Evolutionary conservation across 257 asterid species (phyloP).

Genomic region (Capsicum chinense): DNA sequence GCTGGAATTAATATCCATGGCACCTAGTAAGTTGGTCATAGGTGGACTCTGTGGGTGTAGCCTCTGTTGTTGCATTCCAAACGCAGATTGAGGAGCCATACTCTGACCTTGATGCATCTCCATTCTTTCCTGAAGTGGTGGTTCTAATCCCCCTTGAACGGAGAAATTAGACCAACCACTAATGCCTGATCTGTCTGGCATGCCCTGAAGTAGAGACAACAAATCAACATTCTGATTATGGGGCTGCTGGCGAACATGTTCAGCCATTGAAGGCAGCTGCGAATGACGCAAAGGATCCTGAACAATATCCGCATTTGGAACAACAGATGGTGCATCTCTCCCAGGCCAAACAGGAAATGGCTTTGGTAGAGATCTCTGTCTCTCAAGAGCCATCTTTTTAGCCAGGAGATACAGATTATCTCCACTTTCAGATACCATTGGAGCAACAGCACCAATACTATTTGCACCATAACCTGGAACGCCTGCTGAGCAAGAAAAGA

Average conservation of each 20-base stretch:
- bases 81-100: constrained; percentile 64
- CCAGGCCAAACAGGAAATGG: constrained; percentile 72
- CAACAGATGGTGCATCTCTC: constrained; percentile 55
- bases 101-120: constrained; percentile 65
- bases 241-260: constrained; percentile 51
- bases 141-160: constrained; percentile 63
- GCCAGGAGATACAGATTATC: constrained; percentile 68
- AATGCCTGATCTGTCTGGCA: constrained; percentile 54
- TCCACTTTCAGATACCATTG: constrained; percentile 58
- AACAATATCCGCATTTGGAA: constrained; percentile 50
- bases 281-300: constrained; percentile 61
- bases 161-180: constrained; percentile 79
- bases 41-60: constrained; percentile 63
- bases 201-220: constrained; percentile 61
- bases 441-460: constrained; percentile 48
- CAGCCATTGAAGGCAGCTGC: constrained; percentile 56
- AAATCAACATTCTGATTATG: constrained; percentile 68
- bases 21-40: constrained; percentile 48
- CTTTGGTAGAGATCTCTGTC: constrained; percentile 70
- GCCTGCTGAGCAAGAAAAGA: constrained; percentile 52
- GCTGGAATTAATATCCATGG: constrained; percentile 59
- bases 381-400: constrained; percentile 64
- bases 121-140: constrained; percentile 66
- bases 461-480: constrained; percentile 64
- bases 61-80: constrained; percentile 71